Evolutionary conservation across 495 filamentous ascomycete species (phyloP).

Genomic region (Annulohypoxylon stygium): DNA sequence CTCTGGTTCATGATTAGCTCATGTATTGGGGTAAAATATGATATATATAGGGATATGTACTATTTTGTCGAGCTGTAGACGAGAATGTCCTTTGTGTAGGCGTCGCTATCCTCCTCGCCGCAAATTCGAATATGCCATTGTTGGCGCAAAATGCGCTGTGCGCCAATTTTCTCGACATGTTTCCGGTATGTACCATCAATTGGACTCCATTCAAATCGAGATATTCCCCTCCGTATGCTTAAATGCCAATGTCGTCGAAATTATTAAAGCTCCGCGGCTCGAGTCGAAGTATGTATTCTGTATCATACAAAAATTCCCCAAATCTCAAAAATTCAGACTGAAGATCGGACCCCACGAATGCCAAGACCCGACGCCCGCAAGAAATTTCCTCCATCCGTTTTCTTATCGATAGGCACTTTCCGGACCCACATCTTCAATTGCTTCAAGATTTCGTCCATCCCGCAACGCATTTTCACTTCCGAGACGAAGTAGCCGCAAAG

Average conservation of each 20-base stretch:
- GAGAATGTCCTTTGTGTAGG: conserved; percentile 43
- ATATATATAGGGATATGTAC: conserved; percentile 25
- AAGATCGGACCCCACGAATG: neutral
- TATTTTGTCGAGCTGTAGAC: conserved; percentile 40
- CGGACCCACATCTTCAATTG: conserved; percentile 14
- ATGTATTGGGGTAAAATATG: neutral
- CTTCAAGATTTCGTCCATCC: conserved; percentile 27
- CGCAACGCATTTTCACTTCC: neutral
- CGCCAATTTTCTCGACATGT: conserved; percentile 46
- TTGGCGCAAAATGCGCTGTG: conserved; percentile 42
- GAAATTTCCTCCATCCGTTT: conserved; percentile 39
- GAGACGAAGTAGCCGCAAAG: neutral
- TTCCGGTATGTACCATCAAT: neutral
- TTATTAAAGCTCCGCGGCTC: conserved; percentile 11
- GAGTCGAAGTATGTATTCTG: neutral
- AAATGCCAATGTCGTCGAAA: neutral
- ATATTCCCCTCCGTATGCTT: neutral
- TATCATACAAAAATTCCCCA: neutral
- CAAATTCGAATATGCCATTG: conserved; percentile 42
- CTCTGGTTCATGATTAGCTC: conserved; percentile 12
- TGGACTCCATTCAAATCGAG: neutral
- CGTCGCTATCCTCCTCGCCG: conserved; percentile 38
- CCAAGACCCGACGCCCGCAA: conserved; percentile 38
- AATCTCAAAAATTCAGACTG: conserved; percentile 37
- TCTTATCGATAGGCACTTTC: conserved; percentile 36